These are phyloP conservation scores for Arthroderma sp. DNA, from an alignment of 2,329 filamentous ascomycete species.

Conservation along the genomic window DNA sequence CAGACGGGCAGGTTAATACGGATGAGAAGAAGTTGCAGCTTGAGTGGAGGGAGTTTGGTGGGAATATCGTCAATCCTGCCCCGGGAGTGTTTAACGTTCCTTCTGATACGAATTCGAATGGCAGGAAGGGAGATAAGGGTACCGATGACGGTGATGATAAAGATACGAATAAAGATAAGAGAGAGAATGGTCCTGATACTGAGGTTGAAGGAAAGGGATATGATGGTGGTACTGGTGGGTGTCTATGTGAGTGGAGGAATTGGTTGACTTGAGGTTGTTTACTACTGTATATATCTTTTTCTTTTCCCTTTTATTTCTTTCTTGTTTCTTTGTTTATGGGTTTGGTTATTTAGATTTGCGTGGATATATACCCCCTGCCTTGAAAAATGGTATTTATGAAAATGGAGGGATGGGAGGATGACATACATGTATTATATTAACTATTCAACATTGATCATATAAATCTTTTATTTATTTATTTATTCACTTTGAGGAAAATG, in stretches of 20 bases:
- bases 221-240: constrained; percentile 48
- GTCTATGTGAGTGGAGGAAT: constrained; percentile 48
- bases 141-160: constrained; percentile 13
- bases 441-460: too few species aligned
- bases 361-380: too few species aligned
- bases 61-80: constrained; percentile 38
- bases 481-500: too few species aligned
- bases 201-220: constrained; percentile 18
- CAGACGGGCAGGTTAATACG: constrained; percentile 27
- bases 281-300: neutral
- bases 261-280: constrained; percentile 15
- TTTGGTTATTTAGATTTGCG: too few species aligned
- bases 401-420: too few species aligned
- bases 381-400: too few species aligned
- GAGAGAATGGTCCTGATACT: constrained; percentile 13
- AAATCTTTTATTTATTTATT: too few species aligned
- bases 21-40: constrained; percentile 34
- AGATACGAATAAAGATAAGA: neutral
- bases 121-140: neutral
- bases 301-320: constrained; percentile 3
- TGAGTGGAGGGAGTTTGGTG: constrained; percentile 41
- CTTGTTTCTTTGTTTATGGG: neutral
- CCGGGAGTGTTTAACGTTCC: constrained; percentile 29
- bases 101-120: constrained; percentile 5
- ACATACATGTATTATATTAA: too few species aligned